Conservation (phyloP, 805 yeast genomes). For the Millerozyma acaciae region DNA sequence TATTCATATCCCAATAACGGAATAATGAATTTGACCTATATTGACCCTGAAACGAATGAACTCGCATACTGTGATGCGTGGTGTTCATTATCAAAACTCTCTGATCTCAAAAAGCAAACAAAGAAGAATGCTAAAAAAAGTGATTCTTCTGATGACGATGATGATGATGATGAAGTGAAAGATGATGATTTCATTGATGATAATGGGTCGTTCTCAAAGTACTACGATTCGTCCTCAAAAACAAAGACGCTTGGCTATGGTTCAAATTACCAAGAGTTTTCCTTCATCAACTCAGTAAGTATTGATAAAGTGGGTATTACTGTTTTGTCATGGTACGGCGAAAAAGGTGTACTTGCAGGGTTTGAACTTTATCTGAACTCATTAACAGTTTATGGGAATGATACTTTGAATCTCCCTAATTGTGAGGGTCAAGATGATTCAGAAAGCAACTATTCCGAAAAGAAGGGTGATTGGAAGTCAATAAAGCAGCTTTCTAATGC, state of each 20-base stretch:
- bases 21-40: constrained; percentile 86
- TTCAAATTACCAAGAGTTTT: constrained; percentile 70
- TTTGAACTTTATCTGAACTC: constrained; percentile 64
- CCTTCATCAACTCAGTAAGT: constrained; percentile 64
- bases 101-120: constrained; percentile 28
- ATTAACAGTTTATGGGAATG: constrained; percentile 67
- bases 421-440: constrained; percentile 41
- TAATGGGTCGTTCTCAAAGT: constrained; percentile 33
- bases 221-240: constrained; percentile 30
- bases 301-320: constrained; percentile 61
- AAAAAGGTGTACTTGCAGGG: constrained; percentile 65
- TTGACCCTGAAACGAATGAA: constrained; percentile 67
- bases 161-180: constrained; percentile 32
- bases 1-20: constrained; percentile 76
- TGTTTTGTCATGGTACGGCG: constrained; percentile 66
- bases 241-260: constrained; percentile 41
- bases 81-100: constrained; percentile 64
- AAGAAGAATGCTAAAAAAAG: constrained; percentile 20
- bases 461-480: constrained; percentile 28
- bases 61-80: constrained; percentile 73
- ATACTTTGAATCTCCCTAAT: constrained; percentile 62
- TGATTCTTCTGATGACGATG: constrained; percentile 20
- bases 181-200: no score
- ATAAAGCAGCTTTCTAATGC: constrained; percentile 23
- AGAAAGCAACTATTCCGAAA: constrained; percentile 21